Percentiles rank a stretch among this genome's conserved stretches.
These are phyloP conservation scores for Raphanus hybrid DNA, from an alignment of 441 rosid genomes.

Conservation along the genomic window DNA sequence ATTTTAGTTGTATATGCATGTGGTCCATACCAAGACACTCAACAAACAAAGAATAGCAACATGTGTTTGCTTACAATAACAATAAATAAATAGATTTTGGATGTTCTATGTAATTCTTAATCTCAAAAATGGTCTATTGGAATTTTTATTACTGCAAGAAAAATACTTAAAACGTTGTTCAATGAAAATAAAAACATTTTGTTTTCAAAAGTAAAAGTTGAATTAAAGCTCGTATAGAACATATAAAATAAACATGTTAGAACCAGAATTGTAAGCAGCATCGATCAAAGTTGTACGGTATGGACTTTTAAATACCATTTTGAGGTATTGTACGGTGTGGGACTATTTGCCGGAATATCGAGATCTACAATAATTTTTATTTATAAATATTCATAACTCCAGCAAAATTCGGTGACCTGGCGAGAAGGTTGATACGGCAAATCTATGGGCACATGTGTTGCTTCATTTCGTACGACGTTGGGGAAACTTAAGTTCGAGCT, in stretches of 20 bases:
- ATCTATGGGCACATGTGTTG: constrained; percentile 33
- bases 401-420: background rate
- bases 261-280: background rate
- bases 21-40: constrained; percentile 5
- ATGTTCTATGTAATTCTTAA: background rate
- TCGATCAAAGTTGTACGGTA: background rate
- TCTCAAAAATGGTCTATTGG: background rate
- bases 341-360: constrained; percentile 10
- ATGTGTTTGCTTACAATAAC: background rate
- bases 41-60: background rate
- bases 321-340: constrained; percentile 2
- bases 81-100: background rate
- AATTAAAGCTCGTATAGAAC: background rate
- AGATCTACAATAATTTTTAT: constrained; percentile 2
- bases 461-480: constrained; percentile 35
- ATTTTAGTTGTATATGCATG: background rate
- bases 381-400: background rate
- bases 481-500: constrained; percentile 14
- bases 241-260: background rate
- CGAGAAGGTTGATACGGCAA: constrained; percentile 6
- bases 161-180: background rate
- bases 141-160: background rate
- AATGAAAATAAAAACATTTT: background rate
- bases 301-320: background rate
- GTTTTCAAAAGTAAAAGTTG: background rate